Evolutionary conservation across 805 yeast genomes (phyloP).

Genomic region (Spathaspora passalidarum): DNA sequence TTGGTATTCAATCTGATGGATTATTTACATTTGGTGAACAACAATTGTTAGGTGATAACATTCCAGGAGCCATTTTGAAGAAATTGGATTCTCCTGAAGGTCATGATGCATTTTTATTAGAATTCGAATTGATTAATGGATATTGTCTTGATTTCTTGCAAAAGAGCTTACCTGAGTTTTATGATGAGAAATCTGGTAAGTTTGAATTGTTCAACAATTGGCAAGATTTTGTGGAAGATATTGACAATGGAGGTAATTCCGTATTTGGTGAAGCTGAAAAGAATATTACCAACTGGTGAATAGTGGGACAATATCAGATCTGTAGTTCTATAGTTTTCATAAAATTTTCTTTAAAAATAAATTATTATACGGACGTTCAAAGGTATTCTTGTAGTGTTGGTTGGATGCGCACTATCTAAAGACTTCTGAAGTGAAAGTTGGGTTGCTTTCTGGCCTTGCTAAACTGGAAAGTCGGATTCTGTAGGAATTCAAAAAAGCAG

Average conservation of each 20-base stretch:
- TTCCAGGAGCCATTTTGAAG: slow-evolving; percentile 67
- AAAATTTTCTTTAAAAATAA: background rate
- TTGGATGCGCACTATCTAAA: too few relatives aligned
- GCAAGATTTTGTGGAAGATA: slow-evolving; percentile 34
- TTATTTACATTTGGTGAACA: slow-evolving; percentile 91
- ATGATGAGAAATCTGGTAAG: slow-evolving; percentile 37
- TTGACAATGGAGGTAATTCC: slow-evolving; percentile 50
- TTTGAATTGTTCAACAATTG: slow-evolving; percentile 43
- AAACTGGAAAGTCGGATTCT: too few relatives aligned
- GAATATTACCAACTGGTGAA: slow-evolving; percentile 84
- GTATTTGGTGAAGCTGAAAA: slow-evolving; percentile 93
- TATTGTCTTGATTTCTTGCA: slow-evolving; percentile 66
- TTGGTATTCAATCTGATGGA: slow-evolving; percentile 92
- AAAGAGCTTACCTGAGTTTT: slow-evolving; percentile 55
- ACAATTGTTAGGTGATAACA: slow-evolving; percentile 69
- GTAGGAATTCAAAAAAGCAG: too few relatives aligned
- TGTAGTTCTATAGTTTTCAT: background rate
- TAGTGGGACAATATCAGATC: background rate
- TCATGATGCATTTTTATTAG: slow-evolving; percentile 93
- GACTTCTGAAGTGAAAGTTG: too few relatives aligned
- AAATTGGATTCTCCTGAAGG: slow-evolving; percentile 91
- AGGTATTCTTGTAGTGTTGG: too few relatives aligned
- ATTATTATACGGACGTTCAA: background rate
- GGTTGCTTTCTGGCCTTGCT: too few relatives aligned
- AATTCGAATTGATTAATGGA: slow-evolving; percentile 75